Evolutionary conservation across 169 alveolate genomes (phyloP).

Genomic region (Perkinsus chesapeaki): DNA sequence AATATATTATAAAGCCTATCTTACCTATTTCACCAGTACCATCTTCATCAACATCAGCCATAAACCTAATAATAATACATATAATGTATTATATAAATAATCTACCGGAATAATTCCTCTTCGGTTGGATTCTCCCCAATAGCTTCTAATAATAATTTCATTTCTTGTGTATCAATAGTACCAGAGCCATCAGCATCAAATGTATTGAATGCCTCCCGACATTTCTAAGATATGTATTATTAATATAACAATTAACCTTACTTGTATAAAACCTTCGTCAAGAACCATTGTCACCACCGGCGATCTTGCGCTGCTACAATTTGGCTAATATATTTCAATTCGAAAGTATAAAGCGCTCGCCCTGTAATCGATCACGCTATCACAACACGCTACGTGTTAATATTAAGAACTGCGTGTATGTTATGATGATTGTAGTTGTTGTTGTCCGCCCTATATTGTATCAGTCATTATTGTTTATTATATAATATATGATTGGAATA

Average conservation of each 20-base stretch:
- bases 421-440: not conserved
- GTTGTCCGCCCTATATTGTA: not conserved
- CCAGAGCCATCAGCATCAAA: not conserved
- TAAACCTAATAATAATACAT: conserved; percentile 8
- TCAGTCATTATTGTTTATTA: not conserved
- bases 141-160: not conserved
- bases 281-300: not conserved
- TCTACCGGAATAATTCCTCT: conserved; percentile 23
- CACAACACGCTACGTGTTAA: not conserved
- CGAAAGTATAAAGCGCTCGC: not conserved
- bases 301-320: not conserved
- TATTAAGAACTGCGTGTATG: not conserved
- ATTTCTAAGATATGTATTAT: not conserved
- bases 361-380: not conserved
- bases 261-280: not conserved
- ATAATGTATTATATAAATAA: no score
- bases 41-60: conserved; percentile 38
- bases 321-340: not conserved
- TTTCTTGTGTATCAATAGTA: not conserved
- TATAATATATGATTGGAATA: not conserved
- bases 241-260: not conserved
- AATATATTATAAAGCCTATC: not conserved
- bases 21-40: conserved; percentile 22
- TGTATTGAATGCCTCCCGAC: not conserved
- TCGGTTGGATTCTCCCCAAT: conserved; percentile 20